phyloP scores from a whole-genome alignment of 1,284 basidiomycete genomes.

The Puccinia horiana region DNA sequence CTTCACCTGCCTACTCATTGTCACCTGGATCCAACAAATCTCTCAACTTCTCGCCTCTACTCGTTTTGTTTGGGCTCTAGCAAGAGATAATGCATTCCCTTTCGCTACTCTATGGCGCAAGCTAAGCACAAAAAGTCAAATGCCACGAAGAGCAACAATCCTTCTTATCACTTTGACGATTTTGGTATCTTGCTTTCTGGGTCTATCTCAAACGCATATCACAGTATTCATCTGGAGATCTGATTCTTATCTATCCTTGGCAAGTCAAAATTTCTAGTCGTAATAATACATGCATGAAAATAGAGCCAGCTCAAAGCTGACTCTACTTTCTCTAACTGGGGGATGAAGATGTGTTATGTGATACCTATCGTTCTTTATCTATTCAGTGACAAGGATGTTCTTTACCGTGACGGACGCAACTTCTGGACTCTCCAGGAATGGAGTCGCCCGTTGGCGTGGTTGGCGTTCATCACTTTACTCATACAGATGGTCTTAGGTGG shows the following conservation, averaged over 20 bases:
- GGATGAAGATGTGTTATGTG: slow-evolving; percentile 36
- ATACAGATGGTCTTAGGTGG: slow-evolving; percentile 19
- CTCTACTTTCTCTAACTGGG: not conserved
- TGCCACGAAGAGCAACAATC: slow-evolving; percentile 36
- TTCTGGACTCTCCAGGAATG: slow-evolving; percentile 31
- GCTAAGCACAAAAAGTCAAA: slow-evolving; percentile 42
- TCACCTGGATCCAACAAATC: slow-evolving; percentile 5
- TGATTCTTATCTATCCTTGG: slow-evolving; percentile 32
- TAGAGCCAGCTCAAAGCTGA: not conserved
- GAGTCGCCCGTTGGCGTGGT: slow-evolving; percentile 41
- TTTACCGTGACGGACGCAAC: slow-evolving; percentile 33
- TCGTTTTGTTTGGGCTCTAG: slow-evolving; percentile 46
- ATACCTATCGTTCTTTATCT: slow-evolving; percentile 34
- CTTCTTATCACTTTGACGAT: slow-evolving; percentile 33
- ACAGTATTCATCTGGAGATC: slow-evolving; percentile 30
- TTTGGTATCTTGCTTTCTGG: not conserved
- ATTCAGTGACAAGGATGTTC: slow-evolving; percentile 27
- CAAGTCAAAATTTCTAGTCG: not conserved
- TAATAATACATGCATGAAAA: not conserved
- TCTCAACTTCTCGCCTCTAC: slow-evolving; percentile 39
- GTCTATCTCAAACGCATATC: slow-evolving; percentile 15
- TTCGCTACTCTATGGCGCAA: slow-evolving; percentile 35
- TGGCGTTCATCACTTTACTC: slow-evolving; percentile 32
- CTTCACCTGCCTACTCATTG: slow-evolving; percentile 33
- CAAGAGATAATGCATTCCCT: slow-evolving; percentile 43